A percentile compares a stretch with the other conserved stretches of the same genome.
Conservation (phyloP, 2,329 filamentous ascomycete species). For the Diaporthe aspalathi region DNA sequence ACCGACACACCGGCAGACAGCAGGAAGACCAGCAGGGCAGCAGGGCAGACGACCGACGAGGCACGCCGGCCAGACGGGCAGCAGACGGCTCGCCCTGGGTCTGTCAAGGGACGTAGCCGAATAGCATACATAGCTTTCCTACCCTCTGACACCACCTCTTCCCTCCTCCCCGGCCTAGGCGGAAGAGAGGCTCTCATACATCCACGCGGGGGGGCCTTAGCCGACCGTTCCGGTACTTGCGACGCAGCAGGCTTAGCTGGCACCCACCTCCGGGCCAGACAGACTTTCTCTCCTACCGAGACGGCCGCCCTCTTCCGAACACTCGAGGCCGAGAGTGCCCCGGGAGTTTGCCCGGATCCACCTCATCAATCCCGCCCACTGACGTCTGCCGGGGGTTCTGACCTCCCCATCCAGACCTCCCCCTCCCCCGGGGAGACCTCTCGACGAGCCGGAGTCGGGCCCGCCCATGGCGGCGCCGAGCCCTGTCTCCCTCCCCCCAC, state of each 20-base stretch:
- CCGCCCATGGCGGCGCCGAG: conserved; percentile 32
- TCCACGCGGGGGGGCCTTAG: conserved; percentile 1
- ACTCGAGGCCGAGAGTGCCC: background rate
- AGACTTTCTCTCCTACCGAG: background rate
- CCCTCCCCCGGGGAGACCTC: background rate
- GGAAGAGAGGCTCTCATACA: conserved; percentile 1
- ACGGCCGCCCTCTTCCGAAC: background rate
- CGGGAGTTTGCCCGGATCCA: conserved; percentile 22
- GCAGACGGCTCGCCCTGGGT: background rate
- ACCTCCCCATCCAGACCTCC: background rate
- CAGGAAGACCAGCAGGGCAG: background rate
- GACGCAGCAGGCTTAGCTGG: background rate
- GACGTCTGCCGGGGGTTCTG: background rate
- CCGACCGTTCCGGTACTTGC: conserved; percentile 17
- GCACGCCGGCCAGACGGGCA: conserved; percentile 12
- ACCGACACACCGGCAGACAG: background rate
- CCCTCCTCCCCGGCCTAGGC: background rate
- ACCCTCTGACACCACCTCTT: background rate
- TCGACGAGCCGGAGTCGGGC: conserved; percentile 19
- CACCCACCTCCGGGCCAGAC: background rate
- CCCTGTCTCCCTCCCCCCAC: conserved; percentile 2
- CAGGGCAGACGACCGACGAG: background rate
- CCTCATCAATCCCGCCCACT: conserved; percentile 11
- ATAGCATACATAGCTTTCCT: conserved; percentile 16
- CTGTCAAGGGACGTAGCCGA: conserved; percentile 16